These are phyloP conservation scores for Termitomyces sp. DNA, from an alignment of 768 basidiomycete genomes.

Conservation along the genomic window DNA sequence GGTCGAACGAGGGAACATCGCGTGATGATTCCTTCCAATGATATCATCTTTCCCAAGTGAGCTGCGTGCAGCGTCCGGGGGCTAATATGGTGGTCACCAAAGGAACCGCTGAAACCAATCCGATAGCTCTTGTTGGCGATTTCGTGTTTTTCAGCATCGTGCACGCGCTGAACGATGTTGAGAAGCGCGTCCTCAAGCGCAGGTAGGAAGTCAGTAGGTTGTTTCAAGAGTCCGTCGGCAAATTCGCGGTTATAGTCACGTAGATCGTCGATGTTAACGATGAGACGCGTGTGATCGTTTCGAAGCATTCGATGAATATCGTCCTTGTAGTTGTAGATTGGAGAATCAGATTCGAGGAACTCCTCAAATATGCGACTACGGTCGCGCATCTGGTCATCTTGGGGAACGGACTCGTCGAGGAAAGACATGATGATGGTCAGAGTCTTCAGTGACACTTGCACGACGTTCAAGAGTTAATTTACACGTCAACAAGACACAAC, in stretches of 20 bases:
- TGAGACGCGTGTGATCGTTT: conserved; percentile 78
- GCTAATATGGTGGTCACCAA: conserved; percentile 97
- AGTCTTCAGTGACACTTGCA: neutral
- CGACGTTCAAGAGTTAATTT: neutral
- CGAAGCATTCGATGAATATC: conserved; percentile 82
- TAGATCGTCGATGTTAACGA: conserved; percentile 94
- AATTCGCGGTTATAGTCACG: conserved; percentile 89
- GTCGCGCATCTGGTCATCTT: conserved; percentile 72
- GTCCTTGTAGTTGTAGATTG: conserved; percentile 78
- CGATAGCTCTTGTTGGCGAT: conserved; percentile 78
- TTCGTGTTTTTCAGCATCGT: conserved; percentile 79
- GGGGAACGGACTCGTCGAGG: conserved; percentile 58
- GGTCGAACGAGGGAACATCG: conserved; percentile 97
- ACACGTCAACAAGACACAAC: conserved; percentile 12
- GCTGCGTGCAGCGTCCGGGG: conserved; percentile 86
- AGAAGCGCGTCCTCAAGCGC: conserved; percentile 86
- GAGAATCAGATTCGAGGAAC: conserved; percentile 69
- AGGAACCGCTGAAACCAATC: conserved; percentile 91
- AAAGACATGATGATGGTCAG: conserved; percentile 31
- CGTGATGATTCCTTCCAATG: conserved; percentile 96
- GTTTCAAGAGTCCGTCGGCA: conserved; percentile 84
- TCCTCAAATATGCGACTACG: conserved; percentile 78
- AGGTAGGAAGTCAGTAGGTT: conserved; percentile 82
- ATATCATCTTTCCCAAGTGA: conserved; percentile 95
- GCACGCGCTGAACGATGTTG: conserved; percentile 68